Percentiles rank a stretch among this genome's conserved stretches.
These are phyloP conservation scores for Myxozyma neotropica DNA, from an alignment of 805 yeast species.

Conservation along the genomic window DNA sequence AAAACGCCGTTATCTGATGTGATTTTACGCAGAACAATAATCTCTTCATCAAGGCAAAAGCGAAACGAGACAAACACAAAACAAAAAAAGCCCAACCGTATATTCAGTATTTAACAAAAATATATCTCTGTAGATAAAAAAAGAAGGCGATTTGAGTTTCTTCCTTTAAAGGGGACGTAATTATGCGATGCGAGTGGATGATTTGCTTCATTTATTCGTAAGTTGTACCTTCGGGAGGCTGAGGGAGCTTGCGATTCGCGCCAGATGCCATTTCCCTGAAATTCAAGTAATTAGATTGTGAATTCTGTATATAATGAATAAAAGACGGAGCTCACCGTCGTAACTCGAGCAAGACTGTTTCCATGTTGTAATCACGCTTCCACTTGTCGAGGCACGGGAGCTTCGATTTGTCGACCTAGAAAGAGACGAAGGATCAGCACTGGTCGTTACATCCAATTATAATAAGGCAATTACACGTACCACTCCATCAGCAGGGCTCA, in stretches of 20 bases:
- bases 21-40: background rate
- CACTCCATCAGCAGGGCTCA: slow-evolving; percentile 62
- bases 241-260: slow-evolving; percentile 78
- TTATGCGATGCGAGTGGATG: background rate
- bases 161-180: no score
- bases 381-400: slow-evolving; percentile 76
- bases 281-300: background rate
- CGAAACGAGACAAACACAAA: no score
- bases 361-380: slow-evolving; percentile 92
- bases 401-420: slow-evolving; percentile 49
- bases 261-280: slow-evolving; percentile 75
- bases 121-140: no score
- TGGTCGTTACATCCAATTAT: no score
- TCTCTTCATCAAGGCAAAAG: no score
- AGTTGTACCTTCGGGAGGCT: slow-evolving; percentile 87
- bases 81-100: no score
- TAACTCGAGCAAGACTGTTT: slow-evolving; percentile 82
- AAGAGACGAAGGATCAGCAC: background rate
- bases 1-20: background rate
- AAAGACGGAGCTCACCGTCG: slow-evolving; percentile 52
- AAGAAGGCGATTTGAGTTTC: no score
- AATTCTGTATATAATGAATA: background rate
- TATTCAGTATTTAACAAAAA: no score
- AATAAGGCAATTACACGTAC: no score
- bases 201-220: slow-evolving; percentile 41